Evolutionary conservation across 129 eudicot genomes (phyloP).

Genomic region (Flaveria ramosissima): DNA sequence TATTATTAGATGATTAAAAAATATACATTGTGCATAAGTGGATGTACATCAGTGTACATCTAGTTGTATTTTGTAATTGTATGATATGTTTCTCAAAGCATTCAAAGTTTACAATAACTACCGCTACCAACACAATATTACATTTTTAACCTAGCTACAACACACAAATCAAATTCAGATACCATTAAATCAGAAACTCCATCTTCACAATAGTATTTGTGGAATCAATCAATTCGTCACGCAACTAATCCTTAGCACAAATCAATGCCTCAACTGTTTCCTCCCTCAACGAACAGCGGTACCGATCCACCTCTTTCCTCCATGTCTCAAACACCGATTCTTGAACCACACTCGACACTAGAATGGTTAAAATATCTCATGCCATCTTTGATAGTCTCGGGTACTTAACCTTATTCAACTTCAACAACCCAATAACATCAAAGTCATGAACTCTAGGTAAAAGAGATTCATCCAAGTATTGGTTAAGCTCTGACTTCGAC

Average conservation of each 20-base stretch:
- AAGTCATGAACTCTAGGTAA: neutral
- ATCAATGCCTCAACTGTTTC: neutral
- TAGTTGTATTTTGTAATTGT: neutral
- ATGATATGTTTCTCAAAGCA: neutral
- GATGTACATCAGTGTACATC: too few relatives aligned
- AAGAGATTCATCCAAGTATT: neutral
- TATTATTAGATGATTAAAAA: too few relatives aligned
- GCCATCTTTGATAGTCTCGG: conserved; percentile 81
- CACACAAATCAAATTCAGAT: neutral
- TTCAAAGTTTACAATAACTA: neutral
- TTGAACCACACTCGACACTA: conserved; percentile 39
- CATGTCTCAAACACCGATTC: neutral
- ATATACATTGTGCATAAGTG: too few relatives aligned
- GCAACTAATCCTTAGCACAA: neutral
- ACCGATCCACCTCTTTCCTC: neutral
- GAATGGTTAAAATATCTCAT: conserved; percentile 61
- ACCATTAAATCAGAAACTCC: neutral
- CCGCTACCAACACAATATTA: neutral
- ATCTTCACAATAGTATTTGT: neutral
- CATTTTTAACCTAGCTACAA: neutral
- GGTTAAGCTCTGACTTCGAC: neutral
- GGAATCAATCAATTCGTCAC: neutral
- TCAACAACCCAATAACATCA: conserved; percentile 63
- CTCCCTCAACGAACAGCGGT: neutral
- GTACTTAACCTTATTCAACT: conserved; percentile 58